Evolutionary conservation across 2,329 filamentous ascomycete species (phyloP), one percentile per base, ranked within the genome.

Genomic region (Trichoderma sp.): DNA sequence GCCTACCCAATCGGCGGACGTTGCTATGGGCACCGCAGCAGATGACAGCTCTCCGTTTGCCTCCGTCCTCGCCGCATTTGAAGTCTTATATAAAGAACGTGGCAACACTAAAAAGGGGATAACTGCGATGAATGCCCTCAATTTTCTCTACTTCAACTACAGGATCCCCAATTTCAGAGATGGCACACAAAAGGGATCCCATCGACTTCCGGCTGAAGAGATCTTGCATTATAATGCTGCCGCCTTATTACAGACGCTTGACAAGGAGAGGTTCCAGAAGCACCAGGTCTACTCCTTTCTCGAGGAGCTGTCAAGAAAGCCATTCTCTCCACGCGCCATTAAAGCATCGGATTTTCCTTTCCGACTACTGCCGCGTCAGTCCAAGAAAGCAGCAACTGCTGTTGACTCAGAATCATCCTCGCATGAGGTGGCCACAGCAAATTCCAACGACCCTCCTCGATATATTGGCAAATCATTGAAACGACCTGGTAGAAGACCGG

Each of bases 191-290:
- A n/a, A n/a, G n/a, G 78, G 74, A 22, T 73, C 76, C n/a, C 81
- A 83, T 72, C 82, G 75, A 56, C 78, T 85, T 10, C 78, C 78
- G 3, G 74, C 78, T 3, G 67, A 75, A 42, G 81, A 85, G 42
- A 72, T 86, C 3, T 72, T 84, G 2, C 76, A 80, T 13, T 85
- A 83, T 69, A 82, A 83, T 64, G 78, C 83, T 1, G 71, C 71
- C 5, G 78, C 79, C 6, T 75, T 87, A 6, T 70, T 82, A 1
- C 64, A 73, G 2, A 70, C 69, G 4, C 73, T 84, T 2, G 76
- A 78, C 42, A 71, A 73, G 5, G 63, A 35, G 29, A 77, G 75
- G 22, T 84, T 80, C 72, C 70, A 73, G 4, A 65, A 67, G 0
- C 76, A 75, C 9, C 74, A 74, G 0, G 74, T 80, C 29, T 78